These are phyloP conservation scores for Mallotus japonicus DNA, from an alignment of 441 rosid species.

Conservation along the genomic window DNA sequence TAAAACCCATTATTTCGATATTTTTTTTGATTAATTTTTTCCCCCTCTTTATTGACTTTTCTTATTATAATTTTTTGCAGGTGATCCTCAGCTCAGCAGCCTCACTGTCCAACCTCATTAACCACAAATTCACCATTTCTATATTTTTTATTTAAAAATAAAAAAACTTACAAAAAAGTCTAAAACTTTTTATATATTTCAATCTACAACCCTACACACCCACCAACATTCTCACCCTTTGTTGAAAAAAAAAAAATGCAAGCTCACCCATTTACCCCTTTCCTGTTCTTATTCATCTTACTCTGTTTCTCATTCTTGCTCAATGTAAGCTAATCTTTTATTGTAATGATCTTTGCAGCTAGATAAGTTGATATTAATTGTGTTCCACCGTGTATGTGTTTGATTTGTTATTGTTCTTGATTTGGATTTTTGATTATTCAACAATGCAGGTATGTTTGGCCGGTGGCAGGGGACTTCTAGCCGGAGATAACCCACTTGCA, in stretches of 20 bases:
- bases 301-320: constrained; percentile 15
- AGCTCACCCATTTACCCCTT: constrained; percentile 22
- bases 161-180: background rate
- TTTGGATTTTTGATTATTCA: background rate
- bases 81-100: background rate
- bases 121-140: background rate
- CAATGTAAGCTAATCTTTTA: constrained; percentile 35
- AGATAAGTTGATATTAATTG: background rate
- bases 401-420: background rate
- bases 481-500: constrained; percentile 59
- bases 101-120: background rate
- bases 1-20: background rate
- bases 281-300: constrained; percentile 2
- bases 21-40: background rate
- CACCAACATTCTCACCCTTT: constrained; percentile 31
- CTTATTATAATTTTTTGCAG: background rate
- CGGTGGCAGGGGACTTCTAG: constrained; percentile 23
- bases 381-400: background rate
- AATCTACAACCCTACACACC: constrained; percentile 20
- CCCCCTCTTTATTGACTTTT: background rate
- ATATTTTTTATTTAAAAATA: background rate
- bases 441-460: constrained; percentile 57
- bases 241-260: constrained; percentile 19
- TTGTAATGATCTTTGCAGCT: background rate
- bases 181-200: constrained; percentile 13